Evolutionary conservation across 2,329 filamentous ascomycete species (phyloP).

Genomic region (Xylariaceae sp.): DNA sequence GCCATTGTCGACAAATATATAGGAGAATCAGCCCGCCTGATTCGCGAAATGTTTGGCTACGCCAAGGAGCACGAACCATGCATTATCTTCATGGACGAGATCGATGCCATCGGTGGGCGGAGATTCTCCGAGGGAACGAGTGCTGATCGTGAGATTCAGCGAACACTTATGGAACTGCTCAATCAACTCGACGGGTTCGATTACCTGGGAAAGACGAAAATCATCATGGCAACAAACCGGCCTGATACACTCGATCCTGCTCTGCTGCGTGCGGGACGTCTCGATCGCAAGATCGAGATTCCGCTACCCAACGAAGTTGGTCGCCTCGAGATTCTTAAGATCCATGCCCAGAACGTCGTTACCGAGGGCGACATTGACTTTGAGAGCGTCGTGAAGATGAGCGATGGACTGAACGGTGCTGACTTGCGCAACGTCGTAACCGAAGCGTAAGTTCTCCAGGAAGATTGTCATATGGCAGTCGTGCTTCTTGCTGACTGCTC

Average conservation of each 20-base stretch:
- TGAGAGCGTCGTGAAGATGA: slow-evolving; percentile 99
- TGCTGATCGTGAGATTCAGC: slow-evolving; percentile 95
- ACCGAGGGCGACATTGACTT: slow-evolving; percentile 96
- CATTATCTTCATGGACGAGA: slow-evolving; percentile 99
- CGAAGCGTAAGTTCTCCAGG: slow-evolving; percentile 74
- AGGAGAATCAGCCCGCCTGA: slow-evolving; percentile 92
- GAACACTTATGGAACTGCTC: slow-evolving; percentile 95
- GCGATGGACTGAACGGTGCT: slow-evolving; percentile 92
- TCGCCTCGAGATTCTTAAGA: slow-evolving; percentile 94
- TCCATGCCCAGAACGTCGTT: slow-evolving; percentile 80
- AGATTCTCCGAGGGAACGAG: slow-evolving; percentile 97
- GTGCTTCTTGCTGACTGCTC: slow-evolving; percentile 24
- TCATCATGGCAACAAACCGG: slow-evolving; percentile 99
- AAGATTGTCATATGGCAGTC: not conserved
- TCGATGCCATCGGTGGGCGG: slow-evolving; percentile 94
- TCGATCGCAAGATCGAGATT: slow-evolving; percentile 98
- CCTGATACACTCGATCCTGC: slow-evolving; percentile 94
- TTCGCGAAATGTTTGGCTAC: slow-evolving; percentile 99
- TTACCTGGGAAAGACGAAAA: slow-evolving; percentile 98
- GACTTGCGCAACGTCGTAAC: slow-evolving; percentile 97
- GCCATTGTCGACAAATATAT: slow-evolving; percentile 99
- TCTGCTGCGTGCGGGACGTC: slow-evolving; percentile 80
- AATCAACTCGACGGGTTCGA: slow-evolving; percentile 99
- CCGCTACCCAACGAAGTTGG: slow-evolving; percentile 95
- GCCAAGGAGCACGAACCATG: slow-evolving; percentile 99